phyloP scores from a whole-genome alignment of 2,329 filamentous ascomycete genomes.

The Coniosporium tulheliwenetii region DNA sequence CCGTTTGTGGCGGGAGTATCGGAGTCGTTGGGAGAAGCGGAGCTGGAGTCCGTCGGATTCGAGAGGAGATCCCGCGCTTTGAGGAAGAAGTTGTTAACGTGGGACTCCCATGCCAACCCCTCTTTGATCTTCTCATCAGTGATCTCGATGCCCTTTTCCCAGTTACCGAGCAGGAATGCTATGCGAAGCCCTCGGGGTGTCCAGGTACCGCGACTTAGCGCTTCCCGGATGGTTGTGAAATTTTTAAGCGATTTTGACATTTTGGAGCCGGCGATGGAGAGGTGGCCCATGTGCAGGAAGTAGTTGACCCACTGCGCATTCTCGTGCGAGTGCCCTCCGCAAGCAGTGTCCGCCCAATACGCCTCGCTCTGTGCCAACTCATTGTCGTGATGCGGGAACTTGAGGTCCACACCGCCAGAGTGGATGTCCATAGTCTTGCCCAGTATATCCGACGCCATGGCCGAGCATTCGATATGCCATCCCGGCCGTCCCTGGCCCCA shows the following conservation, averaged over 20 bases:
- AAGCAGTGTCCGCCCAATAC: slow-evolving; percentile 42
- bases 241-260: slow-evolving; percentile 97
- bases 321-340: slow-evolving; percentile 22
- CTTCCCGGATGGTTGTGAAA: slow-evolving; percentile 83
- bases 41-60: slow-evolving; percentile 14
- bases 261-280: slow-evolving; percentile 78
- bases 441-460: slow-evolving; percentile 84
- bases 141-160: slow-evolving; percentile 86
- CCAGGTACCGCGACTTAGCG: slow-evolving; percentile 52
- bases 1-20: neutral
- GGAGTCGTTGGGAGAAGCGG: neutral
- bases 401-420: slow-evolving; percentile 80
- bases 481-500: slow-evolving; percentile 84
- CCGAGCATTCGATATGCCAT: slow-evolving; percentile 96
- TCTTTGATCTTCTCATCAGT: slow-evolving; percentile 65
- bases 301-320: slow-evolving; percentile 74
- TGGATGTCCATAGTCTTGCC: slow-evolving; percentile 82
- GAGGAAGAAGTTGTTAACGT: slow-evolving; percentile 55
- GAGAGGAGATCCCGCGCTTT: slow-evolving; percentile 36
- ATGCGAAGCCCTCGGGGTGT: slow-evolving; percentile 68
- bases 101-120: slow-evolving; percentile 65
- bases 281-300: slow-evolving; percentile 88
- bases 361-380: slow-evolving; percentile 82
- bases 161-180: slow-evolving; percentile 73
- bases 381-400: slow-evolving; percentile 87